Evolutionary conservation across 192 early-diverging fungal species (phyloP).

Genomic region (Coemansia sp.): DNA sequence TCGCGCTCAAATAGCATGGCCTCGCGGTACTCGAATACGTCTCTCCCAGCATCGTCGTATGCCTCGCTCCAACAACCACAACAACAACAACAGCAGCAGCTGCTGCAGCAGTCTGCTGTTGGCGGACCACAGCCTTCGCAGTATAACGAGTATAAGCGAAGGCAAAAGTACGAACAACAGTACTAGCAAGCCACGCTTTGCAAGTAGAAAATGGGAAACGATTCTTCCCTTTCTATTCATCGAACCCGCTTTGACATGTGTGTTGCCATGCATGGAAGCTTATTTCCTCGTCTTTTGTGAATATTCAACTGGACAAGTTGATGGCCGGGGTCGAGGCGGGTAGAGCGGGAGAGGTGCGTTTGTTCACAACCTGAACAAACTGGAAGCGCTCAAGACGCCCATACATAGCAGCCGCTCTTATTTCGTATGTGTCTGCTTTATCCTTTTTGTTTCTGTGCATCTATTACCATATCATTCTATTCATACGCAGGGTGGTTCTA

Average conservation of each 20-base stretch:
- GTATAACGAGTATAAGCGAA: neutral
- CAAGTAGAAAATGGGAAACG: too few species aligned
- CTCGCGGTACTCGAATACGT: slow-evolving; percentile 12
- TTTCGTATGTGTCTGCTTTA: too few species aligned
- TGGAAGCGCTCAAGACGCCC: too few species aligned
- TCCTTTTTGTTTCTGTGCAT: too few species aligned
- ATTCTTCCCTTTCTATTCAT: neutral
- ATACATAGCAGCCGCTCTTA: too few species aligned
- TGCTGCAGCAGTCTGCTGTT: neutral
- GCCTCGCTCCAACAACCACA: slow-evolving; percentile 12
- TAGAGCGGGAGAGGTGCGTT: too few species aligned
- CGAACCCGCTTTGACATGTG: neutral
- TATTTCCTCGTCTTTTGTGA: neutral
- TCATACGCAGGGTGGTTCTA: too few species aligned
- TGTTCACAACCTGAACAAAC: too few species aligned
- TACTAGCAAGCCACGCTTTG: neutral
- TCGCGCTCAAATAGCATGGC: slow-evolving; percentile 17
- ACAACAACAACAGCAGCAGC: slow-evolving; percentile 4
- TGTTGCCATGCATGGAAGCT: neutral
- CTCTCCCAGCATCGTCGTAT: neutral
- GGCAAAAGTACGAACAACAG: neutral
- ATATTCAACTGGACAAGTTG: neutral
- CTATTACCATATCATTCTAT: too few species aligned
- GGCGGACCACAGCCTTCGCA: slow-evolving; percentile 5
- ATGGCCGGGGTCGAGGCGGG: neutral